Evolutionary conservation across 139 green algal genomes (phyloP).

Genomic region (Chlorella sp.): DNA sequence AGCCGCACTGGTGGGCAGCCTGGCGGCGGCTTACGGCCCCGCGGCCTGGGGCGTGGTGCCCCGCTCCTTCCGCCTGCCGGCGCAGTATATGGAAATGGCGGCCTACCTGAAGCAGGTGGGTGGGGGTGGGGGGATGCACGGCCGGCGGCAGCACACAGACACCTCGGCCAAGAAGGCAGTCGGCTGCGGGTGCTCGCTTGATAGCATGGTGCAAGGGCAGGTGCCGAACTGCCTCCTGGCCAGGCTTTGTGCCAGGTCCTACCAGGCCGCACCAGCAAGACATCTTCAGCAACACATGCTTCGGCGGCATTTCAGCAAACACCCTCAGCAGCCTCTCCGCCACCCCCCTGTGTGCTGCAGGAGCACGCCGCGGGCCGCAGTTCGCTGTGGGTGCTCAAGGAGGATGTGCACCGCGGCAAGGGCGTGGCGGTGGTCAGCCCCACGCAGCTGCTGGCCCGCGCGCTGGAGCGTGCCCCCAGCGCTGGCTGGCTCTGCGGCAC

Average conservation of each 20-base stretch:
- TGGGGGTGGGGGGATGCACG: too few relatives aligned
- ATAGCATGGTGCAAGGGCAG: too few relatives aligned
- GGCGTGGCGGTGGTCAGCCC: constrained; percentile 53
- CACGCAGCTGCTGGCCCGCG: background rate
- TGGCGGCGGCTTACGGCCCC: constrained; percentile 63
- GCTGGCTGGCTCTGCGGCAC: too few relatives aligned
- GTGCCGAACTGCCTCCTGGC: too few relatives aligned
- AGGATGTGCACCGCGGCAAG: constrained; percentile 66
- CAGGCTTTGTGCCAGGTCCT: too few relatives aligned
- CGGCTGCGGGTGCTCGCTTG: too few relatives aligned
- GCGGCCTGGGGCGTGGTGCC: constrained; percentile 61
- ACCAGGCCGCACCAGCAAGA: background rate
- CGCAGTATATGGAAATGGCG: constrained; percentile 56
- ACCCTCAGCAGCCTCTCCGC: background rate
- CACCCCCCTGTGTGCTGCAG: background rate
- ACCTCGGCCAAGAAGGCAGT: too few relatives aligned
- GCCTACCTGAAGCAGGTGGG: constrained; percentile 8
- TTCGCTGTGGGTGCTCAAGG: constrained; percentile 76
- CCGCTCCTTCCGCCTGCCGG: constrained; percentile 63
- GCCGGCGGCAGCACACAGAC: too few relatives aligned
- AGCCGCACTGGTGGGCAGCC: constrained; percentile 52
- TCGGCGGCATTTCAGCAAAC: too few relatives aligned
- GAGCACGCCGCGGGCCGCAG: background rate
- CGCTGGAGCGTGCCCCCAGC: constrained; percentile 25
- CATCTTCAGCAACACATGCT: background rate